Base-by-base conservation (phyloP, 345 rosid species). In the Salix brachista region DNA sequence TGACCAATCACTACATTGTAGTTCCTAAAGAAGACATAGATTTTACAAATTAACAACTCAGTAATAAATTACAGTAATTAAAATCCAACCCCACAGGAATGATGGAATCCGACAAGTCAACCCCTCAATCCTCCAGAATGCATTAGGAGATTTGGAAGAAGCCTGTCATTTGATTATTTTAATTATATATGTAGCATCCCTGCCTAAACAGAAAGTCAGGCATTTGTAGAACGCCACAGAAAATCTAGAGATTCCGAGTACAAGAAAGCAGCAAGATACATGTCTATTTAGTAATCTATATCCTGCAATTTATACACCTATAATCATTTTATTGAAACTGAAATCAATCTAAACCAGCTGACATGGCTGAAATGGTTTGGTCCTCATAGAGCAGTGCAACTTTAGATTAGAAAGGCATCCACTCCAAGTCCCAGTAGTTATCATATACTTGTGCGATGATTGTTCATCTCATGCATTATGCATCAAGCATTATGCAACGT, bases 1-100 rank as follows among this genome's bases (percentile, higher is more conserved):
- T 39, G 99, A 90, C 99, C 97, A 95, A 80, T 95, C 96, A 89
- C 99, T 95, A 88, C 97, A 95, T 88, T 93, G 97, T 89, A 91
- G 96, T 71, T 91, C 99, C 99, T 93, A 89, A 79, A 78, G 82
- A 77, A 88, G 73, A 83, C 71, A 78, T 36, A 46, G 67, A 76
- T 72, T 37, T 72, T 41, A 83, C 50, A 46, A 46, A 46, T 85
- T 77, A 82, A 80, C 71, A 79, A 77, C 75, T 71, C 79, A 67
- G 67, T 36, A 25, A 16, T n/a, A 66, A 42, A 21, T 71, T 67
- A 67, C 48, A 69, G 56, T 77, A 71, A 75, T 70, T 74, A 66
- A 78, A 67, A 80, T 65, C 69, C 70, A 75, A 52, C 68, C 72
- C 52, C 28, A 65, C 6, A 65, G 66, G 69, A 84, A 76, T 72